phyloP scores from a whole-genome alignment of 345 rosid species.

The Syzygium aqueum region DNA sequence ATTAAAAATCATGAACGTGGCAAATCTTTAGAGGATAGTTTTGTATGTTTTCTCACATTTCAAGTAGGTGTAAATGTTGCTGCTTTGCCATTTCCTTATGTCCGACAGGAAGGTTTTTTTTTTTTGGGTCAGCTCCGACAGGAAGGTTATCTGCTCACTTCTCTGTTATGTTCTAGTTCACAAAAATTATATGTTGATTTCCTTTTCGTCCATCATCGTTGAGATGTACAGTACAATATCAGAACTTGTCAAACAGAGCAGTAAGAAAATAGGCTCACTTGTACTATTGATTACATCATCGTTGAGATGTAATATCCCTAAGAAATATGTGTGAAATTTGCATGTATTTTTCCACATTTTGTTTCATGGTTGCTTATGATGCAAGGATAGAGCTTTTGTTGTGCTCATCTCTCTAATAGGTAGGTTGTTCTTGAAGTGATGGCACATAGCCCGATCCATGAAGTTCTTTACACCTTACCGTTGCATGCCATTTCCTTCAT shows the following conservation, averaged over 20 bases:
- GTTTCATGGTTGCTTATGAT: background rate
- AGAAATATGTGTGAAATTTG: background rate
- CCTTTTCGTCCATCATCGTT: background rate
- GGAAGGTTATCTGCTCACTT: background rate
- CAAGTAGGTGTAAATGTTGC: background rate
- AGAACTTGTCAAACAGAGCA: background rate
- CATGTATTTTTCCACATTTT: background rate
- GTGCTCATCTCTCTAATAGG: background rate
- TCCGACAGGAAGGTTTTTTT: background rate
- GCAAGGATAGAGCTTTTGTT: background rate
- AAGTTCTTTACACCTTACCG: background rate
- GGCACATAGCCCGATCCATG: background rate
- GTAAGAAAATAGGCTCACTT: background rate
- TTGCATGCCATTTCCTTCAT: background rate
- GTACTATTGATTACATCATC: background rate
- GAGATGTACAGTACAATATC: background rate
- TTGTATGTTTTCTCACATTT: background rate
- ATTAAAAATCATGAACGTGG: background rate
- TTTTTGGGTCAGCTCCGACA: too few relatives aligned
- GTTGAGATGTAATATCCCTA: background rate
- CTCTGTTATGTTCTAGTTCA: background rate
- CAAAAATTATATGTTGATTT: background rate
- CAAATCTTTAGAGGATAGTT: background rate
- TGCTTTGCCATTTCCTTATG: background rate
- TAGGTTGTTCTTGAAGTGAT: background rate